phyloP scores from a whole-genome alignment of 208 protist species.

The Herpetomonas samuelpessoai region DNA sequence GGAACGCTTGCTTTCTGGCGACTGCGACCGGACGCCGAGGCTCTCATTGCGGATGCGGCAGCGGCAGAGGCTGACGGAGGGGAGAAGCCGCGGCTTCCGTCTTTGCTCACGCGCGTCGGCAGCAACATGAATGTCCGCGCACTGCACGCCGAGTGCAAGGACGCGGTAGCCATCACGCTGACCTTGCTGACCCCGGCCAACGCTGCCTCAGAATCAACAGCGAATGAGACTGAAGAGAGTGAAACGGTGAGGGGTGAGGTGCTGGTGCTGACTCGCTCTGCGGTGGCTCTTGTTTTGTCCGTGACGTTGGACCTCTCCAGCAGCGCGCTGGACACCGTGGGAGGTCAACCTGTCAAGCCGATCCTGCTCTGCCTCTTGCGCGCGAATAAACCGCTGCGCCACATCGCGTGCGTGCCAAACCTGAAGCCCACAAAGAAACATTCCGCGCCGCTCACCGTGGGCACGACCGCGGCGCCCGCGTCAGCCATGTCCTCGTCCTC shows the following conservation, averaged over 20 bases:
- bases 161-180: slow-evolving; percentile 28
- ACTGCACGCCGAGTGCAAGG: slow-evolving; percentile 5
- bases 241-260: slow-evolving; percentile 19
- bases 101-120: not conserved
- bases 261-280: slow-evolving; percentile 30
- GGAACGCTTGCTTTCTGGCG: slow-evolving; percentile 64
- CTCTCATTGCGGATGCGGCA: slow-evolving; percentile 1
- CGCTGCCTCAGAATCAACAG: not conserved
- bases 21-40: slow-evolving; percentile 9
- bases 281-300: slow-evolving; percentile 20
- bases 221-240: not conserved
- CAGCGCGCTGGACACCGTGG: slow-evolving; percentile 15
- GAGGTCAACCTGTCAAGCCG: slow-evolving; percentile 6
- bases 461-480: too few relatives aligned
- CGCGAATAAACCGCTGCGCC: slow-evolving; percentile 23
- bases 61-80: too few relatives aligned
- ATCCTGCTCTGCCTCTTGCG: slow-evolving; percentile 29
- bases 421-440: too few relatives aligned
- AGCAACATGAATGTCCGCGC: slow-evolving; percentile 1
- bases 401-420: slow-evolving; percentile 14
- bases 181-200: slow-evolving; percentile 4
- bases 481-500: slow-evolving; percentile 22
- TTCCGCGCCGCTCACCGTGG: too few relatives aligned
- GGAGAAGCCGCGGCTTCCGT: not conserved
- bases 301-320: slow-evolving; percentile 7